These are phyloP conservation scores for Penicillium herquei DNA, from an alignment of 495 filamentous ascomycete genomes.

Conservation along the genomic window DNA sequence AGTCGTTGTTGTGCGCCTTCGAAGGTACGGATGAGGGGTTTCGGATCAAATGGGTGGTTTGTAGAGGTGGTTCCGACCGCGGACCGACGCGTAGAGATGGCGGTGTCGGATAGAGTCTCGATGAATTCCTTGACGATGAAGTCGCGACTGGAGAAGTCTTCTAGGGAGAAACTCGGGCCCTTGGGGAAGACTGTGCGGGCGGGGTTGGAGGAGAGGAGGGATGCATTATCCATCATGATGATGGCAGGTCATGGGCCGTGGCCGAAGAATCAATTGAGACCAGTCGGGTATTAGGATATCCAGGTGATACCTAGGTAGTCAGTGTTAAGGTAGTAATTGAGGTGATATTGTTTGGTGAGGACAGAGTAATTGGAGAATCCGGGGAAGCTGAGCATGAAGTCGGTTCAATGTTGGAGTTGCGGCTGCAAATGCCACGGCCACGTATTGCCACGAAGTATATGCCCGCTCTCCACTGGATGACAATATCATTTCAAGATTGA, in stretches of 20 bases:
- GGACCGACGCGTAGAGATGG: slow-evolving; percentile 77
- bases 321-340: neutral
- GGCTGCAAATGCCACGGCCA: slow-evolving; percentile 1
- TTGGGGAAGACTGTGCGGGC: slow-evolving; percentile 69
- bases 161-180: slow-evolving; percentile 78
- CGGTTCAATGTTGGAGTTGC: slow-evolving; percentile 8
- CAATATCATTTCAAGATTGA: too few relatives aligned
- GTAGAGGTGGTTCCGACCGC: slow-evolving; percentile 35
- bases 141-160: slow-evolving; percentile 81
- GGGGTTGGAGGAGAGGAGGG: slow-evolving; percentile 33
- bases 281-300: too few relatives aligned
- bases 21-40: slow-evolving; percentile 93
- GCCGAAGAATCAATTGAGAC: neutral
- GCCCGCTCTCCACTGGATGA: too few relatives aligned
- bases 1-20: slow-evolving; percentile 83
- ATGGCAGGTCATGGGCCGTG: slow-evolving; percentile 17
- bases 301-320: neutral
- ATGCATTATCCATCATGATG: slow-evolving; percentile 43
- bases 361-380: slow-evolving; percentile 16
- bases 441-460: neutral
- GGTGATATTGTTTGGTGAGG: neutral
- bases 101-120: slow-evolving; percentile 84
- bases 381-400: slow-evolving; percentile 13
- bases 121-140: slow-evolving; percentile 99
- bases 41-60: slow-evolving; percentile 87